Percentiles rank a stretch among this genome's conserved stretches.
Conservation (phyloP, 768 basidiomycete species). For the Kwoniella europaea region DNA sequence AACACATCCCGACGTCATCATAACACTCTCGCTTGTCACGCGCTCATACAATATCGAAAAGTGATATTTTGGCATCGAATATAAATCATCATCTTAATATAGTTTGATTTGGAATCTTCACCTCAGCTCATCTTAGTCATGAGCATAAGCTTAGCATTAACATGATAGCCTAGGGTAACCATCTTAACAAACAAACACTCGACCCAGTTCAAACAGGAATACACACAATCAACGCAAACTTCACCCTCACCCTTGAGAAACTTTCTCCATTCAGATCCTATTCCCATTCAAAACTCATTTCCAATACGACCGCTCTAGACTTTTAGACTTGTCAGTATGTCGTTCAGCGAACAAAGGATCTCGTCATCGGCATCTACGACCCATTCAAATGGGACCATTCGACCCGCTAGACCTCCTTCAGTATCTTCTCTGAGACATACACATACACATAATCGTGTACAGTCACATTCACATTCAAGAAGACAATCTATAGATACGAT, state of each 20-base stretch:
- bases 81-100: background rate
- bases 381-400: conserved; percentile 7
- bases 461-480: conserved; percentile 15
- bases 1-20: conserved; percentile 1
- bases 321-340: background rate
- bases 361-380: conserved; percentile 12
- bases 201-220: background rate
- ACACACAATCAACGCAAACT: background rate
- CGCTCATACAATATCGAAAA: background rate
- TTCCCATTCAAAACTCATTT: background rate
- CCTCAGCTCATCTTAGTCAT: too few relatives aligned
- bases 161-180: background rate
- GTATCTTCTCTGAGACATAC: conserved; percentile 13
- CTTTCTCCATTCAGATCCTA: background rate
- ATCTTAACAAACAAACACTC: background rate
- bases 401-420: conserved; percentile 24
- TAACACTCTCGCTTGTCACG: conserved; percentile 3
- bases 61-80: background rate
- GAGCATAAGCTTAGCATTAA: background rate
- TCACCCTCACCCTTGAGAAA: background rate
- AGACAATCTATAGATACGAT: conserved; percentile 12
- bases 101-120: background rate
- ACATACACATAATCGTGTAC: conserved; percentile 3
- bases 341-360: conserved; percentile 26
- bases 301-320: background rate